A percentile compares a stretch with the other conserved stretches of the same genome.
Evolutionary conservation across 352 stramenopile species (phyloP).

Genomic region (Globisporangium okanoganense): DNA sequence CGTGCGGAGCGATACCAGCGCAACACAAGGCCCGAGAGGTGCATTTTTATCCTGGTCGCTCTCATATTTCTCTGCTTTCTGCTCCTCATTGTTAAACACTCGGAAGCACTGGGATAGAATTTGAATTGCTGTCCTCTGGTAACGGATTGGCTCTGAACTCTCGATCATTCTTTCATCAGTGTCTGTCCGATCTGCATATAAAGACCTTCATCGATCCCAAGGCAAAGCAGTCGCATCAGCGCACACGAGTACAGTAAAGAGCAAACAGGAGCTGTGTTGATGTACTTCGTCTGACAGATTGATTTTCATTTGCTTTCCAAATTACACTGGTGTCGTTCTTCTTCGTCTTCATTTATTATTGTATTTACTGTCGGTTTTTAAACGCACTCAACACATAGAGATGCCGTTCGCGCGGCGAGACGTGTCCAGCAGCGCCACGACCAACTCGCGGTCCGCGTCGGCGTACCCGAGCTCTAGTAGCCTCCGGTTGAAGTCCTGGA

Average conservation of each 20-base stretch:
- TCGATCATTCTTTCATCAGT: too few species aligned
- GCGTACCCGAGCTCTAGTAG: constrained; percentile 62
- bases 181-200: too few species aligned
- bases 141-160: neutral
- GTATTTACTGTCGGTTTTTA: too few species aligned
- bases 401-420: constrained; percentile 22
- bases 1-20: constrained; percentile 58
- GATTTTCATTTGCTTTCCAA: constrained; percentile 14
- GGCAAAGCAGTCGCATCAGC: too few species aligned
- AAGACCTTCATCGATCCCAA: too few species aligned
- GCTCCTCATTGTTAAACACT: constrained; percentile 66
- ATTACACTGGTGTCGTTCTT: constrained; percentile 10
- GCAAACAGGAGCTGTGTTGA: neutral
- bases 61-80: constrained; percentile 67
- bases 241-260: constrained; percentile 8
- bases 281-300: neutral
- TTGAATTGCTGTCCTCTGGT: neutral
- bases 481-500: constrained; percentile 48
- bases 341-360: neutral
- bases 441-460: constrained; percentile 46
- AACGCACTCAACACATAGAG: constrained; percentile 1
- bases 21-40: constrained; percentile 65
- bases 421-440: constrained; percentile 56
- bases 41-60: constrained; percentile 60
- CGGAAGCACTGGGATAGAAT: constrained; percentile 20